A percentile compares a stretch with the other conserved stretches of the same genome.
Conservation (phyloP, 106 monocot genomes). For the Posidonia australis region DNA sequence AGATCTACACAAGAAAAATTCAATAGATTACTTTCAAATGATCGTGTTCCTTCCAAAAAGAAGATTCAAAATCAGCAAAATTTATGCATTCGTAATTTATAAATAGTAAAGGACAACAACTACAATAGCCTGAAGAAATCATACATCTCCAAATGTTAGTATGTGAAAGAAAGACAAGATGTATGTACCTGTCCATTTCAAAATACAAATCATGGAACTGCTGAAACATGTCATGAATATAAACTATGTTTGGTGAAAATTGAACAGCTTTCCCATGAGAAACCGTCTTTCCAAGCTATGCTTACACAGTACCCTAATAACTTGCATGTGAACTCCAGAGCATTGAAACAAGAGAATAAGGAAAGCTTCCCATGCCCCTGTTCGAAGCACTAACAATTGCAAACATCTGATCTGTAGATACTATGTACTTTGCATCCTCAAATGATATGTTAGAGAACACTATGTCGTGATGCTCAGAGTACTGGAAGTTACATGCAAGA, state of each 20-base stretch:
- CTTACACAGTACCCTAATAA: conserved; percentile 24
- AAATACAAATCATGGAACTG: conserved; percentile 29
- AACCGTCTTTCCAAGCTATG: conserved; percentile 20
- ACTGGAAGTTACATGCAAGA: neutral
- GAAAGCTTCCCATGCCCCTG: conserved; percentile 30
- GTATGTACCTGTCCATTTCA: conserved; percentile 37
- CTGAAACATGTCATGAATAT: conserved; percentile 27
- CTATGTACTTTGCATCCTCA: neutral
- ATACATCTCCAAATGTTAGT: neutral
- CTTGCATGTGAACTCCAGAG: conserved; percentile 47
- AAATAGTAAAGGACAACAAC: too few relatives aligned
- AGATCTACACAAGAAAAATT: conserved; percentile 10
- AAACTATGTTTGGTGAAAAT: conserved; percentile 11
- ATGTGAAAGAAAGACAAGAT: neutral
- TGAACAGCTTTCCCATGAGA: conserved; percentile 11
- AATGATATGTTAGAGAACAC: neutral
- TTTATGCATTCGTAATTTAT: too few relatives aligned
- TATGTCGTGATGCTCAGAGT: too few relatives aligned
- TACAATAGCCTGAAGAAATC: neutral
- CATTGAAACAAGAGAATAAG: conserved; percentile 46
- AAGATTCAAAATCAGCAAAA: too few relatives aligned
- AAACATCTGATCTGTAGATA: neutral
- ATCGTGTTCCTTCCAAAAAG: neutral
- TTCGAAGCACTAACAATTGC: conserved; percentile 1
- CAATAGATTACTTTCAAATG: neutral